phyloP scores from a whole-genome alignment of 2,329 filamentous ascomycete species.

The Curvularia sp. region DNA sequence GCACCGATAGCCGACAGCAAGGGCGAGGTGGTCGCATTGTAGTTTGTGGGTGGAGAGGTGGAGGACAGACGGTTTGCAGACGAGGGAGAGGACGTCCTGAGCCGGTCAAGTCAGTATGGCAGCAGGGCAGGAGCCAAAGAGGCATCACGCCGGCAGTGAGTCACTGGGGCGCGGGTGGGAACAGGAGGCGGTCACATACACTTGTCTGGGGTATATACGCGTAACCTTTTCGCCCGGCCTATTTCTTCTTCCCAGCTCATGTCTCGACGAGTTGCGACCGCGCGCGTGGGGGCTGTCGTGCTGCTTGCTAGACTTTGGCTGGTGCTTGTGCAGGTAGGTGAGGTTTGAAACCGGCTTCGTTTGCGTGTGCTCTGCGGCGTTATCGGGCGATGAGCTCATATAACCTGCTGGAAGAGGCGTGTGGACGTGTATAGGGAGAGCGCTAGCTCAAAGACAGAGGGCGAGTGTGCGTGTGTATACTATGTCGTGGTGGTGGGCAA shows the following conservation, averaged over 20 bases:
- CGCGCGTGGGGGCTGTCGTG: slow-evolving; percentile 46
- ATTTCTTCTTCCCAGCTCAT: slow-evolving; percentile 54
- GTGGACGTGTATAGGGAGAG: slow-evolving; percentile 16
- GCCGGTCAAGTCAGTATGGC: slow-evolving; percentile 16
- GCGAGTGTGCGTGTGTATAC: slow-evolving; percentile 4
- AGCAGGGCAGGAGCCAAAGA: slow-evolving; percentile 4
- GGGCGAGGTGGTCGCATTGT: slow-evolving; percentile 50
- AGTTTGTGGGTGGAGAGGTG: slow-evolving; percentile 41
- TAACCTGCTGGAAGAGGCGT: slow-evolving; percentile 35
- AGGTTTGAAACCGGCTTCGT: slow-evolving; percentile 45
- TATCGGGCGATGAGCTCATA: slow-evolving; percentile 51
- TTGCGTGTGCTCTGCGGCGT: slow-evolving; percentile 37
- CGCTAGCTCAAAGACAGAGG: slow-evolving; percentile 14
- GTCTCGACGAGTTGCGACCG: slow-evolving; percentile 47
- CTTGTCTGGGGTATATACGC: slow-evolving; percentile 50
- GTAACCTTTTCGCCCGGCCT: slow-evolving; percentile 48
- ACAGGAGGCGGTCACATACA: slow-evolving; percentile 37
- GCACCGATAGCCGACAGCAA: slow-evolving; percentile 50
- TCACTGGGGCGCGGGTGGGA: neutral
- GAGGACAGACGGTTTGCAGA: slow-evolving; percentile 46
- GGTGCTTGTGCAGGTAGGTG: slow-evolving; percentile 46
- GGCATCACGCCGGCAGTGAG: slow-evolving; percentile 3
- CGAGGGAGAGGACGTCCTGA: slow-evolving; percentile 49
- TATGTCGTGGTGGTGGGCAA: slow-evolving; percentile 1
- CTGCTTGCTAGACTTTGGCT: slow-evolving; percentile 43